Percentiles rank a stretch among this genome's conserved stretches.
phyloP scores from a whole-genome alignment of 352 stramenopile genomes.

The Stephanocyclus meneghinianus region DNA sequence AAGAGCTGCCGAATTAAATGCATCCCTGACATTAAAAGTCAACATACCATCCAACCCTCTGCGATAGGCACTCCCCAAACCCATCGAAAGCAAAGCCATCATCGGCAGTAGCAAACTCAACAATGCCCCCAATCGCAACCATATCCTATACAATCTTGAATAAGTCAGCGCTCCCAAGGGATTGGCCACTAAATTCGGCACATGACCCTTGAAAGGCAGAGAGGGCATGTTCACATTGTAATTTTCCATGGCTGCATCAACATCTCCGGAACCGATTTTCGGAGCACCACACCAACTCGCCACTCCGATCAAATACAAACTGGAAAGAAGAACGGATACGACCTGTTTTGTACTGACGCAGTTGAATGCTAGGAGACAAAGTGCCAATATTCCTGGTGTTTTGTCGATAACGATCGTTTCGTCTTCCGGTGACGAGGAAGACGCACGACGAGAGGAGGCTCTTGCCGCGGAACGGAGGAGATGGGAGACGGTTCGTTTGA shows the following conservation, averaged over 20 bases:
- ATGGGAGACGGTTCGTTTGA: constrained; percentile 38
- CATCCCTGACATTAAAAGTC: neutral
- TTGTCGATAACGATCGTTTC: constrained; percentile 21
- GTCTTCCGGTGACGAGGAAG: neutral
- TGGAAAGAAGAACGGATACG: constrained; percentile 37
- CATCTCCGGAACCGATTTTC: constrained; percentile 9
- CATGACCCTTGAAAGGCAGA: constrained; percentile 68
- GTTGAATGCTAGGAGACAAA: constrained; percentile 37
- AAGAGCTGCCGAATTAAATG: neutral
- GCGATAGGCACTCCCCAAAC: neutral
- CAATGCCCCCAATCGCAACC: constrained; percentile 57
- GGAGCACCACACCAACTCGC: constrained; percentile 39
- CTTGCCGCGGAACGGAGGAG: constrained; percentile 38
- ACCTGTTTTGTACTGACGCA: constrained; percentile 51
- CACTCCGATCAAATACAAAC: constrained; percentile 56
- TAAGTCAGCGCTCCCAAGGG: constrained; percentile 57
- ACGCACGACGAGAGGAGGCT: neutral
- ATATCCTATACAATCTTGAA: constrained; percentile 57
- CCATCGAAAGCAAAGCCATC: constrained; percentile 6
- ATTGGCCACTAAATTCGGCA: constrained; percentile 68
- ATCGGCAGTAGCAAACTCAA: constrained; percentile 56
- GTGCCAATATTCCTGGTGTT: constrained; percentile 49
- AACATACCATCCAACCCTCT: neutral
- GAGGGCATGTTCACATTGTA: constrained; percentile 55
- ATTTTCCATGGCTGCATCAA: neutral